Conservation (phyloP, 805 yeast species). For the Candida orba region DNA sequence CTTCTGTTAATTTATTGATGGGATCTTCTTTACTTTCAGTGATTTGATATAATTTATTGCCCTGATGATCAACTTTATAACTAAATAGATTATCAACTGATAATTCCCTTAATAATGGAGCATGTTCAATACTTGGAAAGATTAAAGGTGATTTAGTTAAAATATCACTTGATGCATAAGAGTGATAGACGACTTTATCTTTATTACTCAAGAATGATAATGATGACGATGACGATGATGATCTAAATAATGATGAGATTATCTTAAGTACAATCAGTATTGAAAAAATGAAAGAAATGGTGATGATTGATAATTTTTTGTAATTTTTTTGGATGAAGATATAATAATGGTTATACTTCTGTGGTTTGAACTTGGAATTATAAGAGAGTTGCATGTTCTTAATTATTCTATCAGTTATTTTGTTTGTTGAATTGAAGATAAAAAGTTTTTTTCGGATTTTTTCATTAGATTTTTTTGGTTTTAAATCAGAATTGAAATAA, state of each 20-base stretch:
- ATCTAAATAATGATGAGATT: neutral
- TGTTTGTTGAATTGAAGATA: too few species aligned
- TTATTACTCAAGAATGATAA: constrained; percentile 6
- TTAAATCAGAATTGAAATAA: constrained; percentile 1
- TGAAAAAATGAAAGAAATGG: neutral
- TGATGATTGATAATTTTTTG: constrained; percentile 9
- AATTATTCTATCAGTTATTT: too few species aligned
- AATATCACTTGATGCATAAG: constrained; percentile 38
- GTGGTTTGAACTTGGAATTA: constrained; percentile 23
- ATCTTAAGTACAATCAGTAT: constrained; percentile 1
- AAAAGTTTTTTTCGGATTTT: too few species aligned
- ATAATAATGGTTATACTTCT: constrained; percentile 8
- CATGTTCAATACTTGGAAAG: constrained; percentile 72
- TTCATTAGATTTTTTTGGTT: too few species aligned
- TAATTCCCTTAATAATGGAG: constrained; percentile 51
- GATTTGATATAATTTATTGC: constrained; percentile 27
- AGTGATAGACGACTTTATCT: constrained; percentile 30
- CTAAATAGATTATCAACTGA: constrained; percentile 46
- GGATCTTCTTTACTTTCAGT: constrained; percentile 32
- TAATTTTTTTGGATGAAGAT: constrained; percentile 8
- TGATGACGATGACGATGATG: neutral
- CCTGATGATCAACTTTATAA: constrained; percentile 39
- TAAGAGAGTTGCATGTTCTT: constrained; percentile 20
- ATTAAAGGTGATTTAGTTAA: constrained; percentile 47
- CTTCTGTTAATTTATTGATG: constrained; percentile 30